Base-by-base conservation (phyloP, 805 yeast species). In the Candida verbasci region DNA sequence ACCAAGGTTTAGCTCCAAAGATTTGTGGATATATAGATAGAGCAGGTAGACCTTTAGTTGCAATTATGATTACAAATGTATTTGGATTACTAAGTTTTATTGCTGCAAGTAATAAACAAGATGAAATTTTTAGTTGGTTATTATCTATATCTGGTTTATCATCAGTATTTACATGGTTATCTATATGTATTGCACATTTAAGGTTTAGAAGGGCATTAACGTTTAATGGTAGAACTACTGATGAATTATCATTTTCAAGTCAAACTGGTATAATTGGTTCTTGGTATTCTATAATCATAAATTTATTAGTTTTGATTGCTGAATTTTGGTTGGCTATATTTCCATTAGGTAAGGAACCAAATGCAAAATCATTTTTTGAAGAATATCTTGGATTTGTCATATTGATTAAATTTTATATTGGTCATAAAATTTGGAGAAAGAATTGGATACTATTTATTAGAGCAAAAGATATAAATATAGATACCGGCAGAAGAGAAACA, bases 31-130 rank as follows among this genome's bases (percentile, higher is more conserved):
- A 82, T 61, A 76, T 86, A 42, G 95, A 86, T 56, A 72, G 82
- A 45, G 67, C 64, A 37, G 95, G 95, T 40, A 74, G 95, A 52
- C 95, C 96, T 12, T 55, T 83, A 37, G 76, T 74, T 35, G 91
- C 87, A 14, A 76, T 84, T 49, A 44, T 58, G 5, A 63, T 70
- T 23, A 68, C 81, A n/a, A 59, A 77, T 35, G 46, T 62, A 10
- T 62, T 79, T 53, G 86, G 83, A 25, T 59, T 79, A 42, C 51
- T 80, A 15, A 75, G 85, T 40, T 80, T 76, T 58, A 62, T 71
- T 34, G 69, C 69, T 17, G 71, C 70, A 3, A 55, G 62, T 34
- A 58, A 58, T 6, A 55, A 63, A 40, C 73, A 76, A 54, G 53
- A 46, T 5, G 62, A 55, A 17, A 55, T 65, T 4, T 66, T 66